phyloP scores from a whole-genome alignment of 257 asterid species.

The Solanum virginianum region DNA sequence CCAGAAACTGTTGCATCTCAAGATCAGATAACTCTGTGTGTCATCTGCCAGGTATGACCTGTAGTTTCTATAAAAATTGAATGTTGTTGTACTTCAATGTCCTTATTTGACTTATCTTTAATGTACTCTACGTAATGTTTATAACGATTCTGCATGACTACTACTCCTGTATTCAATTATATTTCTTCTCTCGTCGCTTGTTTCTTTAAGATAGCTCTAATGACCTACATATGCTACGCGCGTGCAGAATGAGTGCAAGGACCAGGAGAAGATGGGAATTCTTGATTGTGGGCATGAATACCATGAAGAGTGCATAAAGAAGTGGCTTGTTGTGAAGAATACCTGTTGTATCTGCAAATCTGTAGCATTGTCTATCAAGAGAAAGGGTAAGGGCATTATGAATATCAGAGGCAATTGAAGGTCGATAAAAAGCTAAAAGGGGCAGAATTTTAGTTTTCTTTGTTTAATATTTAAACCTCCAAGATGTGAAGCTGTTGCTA shows the following conservation, averaged over 20 bases:
- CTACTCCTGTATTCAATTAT: not conserved
- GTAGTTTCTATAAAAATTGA: not conserved
- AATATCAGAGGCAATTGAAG: not conserved
- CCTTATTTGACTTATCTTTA: not conserved
- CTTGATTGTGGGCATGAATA: constrained; percentile 69
- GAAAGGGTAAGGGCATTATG: constrained; percentile 10
- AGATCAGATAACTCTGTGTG: constrained; percentile 45
- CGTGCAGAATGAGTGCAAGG: constrained; percentile 39
- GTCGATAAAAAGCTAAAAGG: not conserved
- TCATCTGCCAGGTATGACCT: constrained; percentile 60
- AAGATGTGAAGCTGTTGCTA: constrained; percentile 16
- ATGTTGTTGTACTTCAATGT: not conserved
- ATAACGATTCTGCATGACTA: not conserved
- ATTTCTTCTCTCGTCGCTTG: not conserved
- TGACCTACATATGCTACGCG: not conserved
- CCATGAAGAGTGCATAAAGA: constrained; percentile 53
- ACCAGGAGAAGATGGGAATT: constrained; percentile 33
- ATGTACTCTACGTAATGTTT: not conserved
- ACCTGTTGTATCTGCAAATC: constrained; percentile 70
- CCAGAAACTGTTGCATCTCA: constrained; percentile 15
- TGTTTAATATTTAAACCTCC: constrained; percentile 20
- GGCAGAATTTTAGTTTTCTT: not conserved
- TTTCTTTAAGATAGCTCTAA: not conserved
- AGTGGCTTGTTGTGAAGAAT: constrained; percentile 62
- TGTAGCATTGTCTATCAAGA: constrained; percentile 31